Evolutionary conservation across 768 basidiomycete species (phyloP), one percentile per base, ranked within the genome.

Genomic region (Mycena alexandri): DNA sequence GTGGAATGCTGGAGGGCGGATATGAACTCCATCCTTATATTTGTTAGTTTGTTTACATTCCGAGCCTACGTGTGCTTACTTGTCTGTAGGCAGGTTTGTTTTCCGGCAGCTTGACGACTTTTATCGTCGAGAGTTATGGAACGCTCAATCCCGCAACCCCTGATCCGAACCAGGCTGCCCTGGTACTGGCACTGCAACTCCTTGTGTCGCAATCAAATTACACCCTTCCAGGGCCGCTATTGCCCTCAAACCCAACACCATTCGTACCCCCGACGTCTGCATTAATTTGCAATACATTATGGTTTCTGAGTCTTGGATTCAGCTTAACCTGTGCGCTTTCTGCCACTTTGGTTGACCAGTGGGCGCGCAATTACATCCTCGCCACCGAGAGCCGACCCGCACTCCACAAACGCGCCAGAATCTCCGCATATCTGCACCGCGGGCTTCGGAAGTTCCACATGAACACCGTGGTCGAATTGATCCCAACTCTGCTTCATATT

Each of bases 271-370:
- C 77, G 0, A 70, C 69, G 5, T 78, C 79, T 19, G 72, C 79
- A 14, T 69, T 81, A 1, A 67, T 83, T 38, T 81, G 80, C 69
- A 86, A 86, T 63, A 71, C 69, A 0, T 72, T 84, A 6, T 86
- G 82, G 83, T 84, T 86, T 69, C 73, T 84, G 47, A 85, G 83
- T 66, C 75, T 87, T 8, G 75, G 76, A 4, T 79, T 82, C 50
- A 84, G 81, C 59, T 75, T 86, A 24, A 65, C 75, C 10, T 80
- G 79, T 66, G 83, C 83, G 19, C 77, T 84, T 34, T 77, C 79
- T 0, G 83, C 84, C 14, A 86, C 83, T 9, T 70, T 87, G 10
- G 80, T 84, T 33, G 81, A 87, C 69, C 83, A 85, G 63, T 87
- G 86, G 86, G 75, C 82, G 1, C 77, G 81, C 19, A 77, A 80